Conservation (phyloP, 164 flowering plant species). For the Chimonanthus praecox region DNA sequence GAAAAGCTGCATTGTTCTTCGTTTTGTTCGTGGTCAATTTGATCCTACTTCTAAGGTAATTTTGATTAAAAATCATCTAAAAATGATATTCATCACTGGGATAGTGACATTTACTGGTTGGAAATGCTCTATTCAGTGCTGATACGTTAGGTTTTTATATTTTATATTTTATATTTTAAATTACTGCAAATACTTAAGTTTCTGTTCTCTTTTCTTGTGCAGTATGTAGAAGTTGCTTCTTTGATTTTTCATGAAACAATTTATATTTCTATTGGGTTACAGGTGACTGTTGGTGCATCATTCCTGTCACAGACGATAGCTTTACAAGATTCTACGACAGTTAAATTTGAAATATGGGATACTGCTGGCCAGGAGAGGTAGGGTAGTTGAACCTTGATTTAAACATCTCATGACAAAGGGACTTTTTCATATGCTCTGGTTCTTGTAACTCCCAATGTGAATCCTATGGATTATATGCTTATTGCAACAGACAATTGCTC, state of each 20-base stretch:
- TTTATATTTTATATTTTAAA: neutral
- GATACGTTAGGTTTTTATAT: neutral
- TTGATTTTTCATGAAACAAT: neutral
- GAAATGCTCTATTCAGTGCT: neutral
- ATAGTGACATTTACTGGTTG: neutral
- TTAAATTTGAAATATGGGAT: slow-evolving; percentile 99
- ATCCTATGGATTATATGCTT: neutral
- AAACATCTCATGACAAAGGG: no score
- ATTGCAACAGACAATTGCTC: neutral
- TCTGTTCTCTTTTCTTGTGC: neutral
- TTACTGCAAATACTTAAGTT: neutral
- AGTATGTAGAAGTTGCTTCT: neutral
- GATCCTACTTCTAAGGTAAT: slow-evolving; percentile 98
- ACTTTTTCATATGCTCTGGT: neutral
- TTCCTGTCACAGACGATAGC: slow-evolving; percentile 96
- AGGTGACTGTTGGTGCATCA: slow-evolving; percentile 99
- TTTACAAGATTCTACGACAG: slow-evolving; percentile 95
- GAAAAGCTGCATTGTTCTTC: slow-evolving; percentile 98
- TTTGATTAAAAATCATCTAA: slow-evolving; percentile 1
- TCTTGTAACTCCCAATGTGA: neutral
- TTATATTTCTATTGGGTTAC: slow-evolving; percentile 14
- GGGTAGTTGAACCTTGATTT: neutral
- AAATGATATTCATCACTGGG: neutral
- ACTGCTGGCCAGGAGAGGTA: slow-evolving; percentile 99
- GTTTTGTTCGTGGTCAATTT: slow-evolving; percentile 99